Evolutionary conservation across 2,329 filamentous ascomycete genomes (phyloP).

Genomic region (Alternaria sp.): DNA sequence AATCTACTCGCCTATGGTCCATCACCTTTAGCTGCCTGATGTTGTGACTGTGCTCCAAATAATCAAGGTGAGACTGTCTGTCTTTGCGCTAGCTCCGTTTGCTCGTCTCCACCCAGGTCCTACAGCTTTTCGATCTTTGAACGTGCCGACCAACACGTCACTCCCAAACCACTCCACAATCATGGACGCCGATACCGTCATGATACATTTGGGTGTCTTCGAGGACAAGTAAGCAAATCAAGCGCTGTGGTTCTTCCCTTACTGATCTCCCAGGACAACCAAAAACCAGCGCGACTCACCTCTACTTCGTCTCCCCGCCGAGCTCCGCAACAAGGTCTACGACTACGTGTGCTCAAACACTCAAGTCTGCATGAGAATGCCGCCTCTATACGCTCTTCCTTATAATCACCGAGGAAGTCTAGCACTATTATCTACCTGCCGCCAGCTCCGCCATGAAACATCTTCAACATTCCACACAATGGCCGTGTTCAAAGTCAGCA

Average conservation of each 20-base stretch:
- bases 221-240: neutral
- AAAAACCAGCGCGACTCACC: neutral
- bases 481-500: neutral
- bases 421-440: neutral
- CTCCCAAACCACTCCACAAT: neutral
- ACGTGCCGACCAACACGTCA: neutral
- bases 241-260: neutral
- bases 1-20: too few species aligned
- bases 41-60: too few species aligned
- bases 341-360: accelerated
- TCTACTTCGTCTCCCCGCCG: neutral
- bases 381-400: accelerated
- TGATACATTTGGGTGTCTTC: neutral
- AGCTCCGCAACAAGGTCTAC: neutral
- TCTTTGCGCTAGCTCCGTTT: neutral
- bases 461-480: neutral
- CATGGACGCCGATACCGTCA: neutral
- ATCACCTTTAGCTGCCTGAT: too few species aligned
- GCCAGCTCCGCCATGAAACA: neutral
- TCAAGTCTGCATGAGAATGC: neutral
- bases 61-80: neutral
- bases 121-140: neutral
- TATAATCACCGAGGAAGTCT: neutral
- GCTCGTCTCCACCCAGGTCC: neutral
- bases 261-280: neutral